phyloP scores from a whole-genome alignment of 2,329 filamentous ascomycete species.

The Phaeosphaeria sp. region DNA sequence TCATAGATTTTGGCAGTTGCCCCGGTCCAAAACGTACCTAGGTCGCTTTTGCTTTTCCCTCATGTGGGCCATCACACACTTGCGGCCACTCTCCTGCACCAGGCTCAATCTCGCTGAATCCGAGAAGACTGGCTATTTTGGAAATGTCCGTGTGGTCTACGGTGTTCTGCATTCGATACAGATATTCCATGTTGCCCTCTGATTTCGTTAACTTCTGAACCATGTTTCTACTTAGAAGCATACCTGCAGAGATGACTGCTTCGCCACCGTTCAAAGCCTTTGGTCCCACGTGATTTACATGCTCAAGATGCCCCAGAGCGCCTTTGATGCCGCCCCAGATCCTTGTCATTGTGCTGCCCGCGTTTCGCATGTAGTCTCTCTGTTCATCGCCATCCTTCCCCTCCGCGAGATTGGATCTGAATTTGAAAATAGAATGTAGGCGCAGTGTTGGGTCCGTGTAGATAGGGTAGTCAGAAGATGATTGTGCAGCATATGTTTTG shows the following conservation, averaged over 20 bases:
- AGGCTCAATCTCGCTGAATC: background rate
- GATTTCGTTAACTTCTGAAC: background rate
- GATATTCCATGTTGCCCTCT: conserved; percentile 31
- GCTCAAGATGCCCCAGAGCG: conserved; percentile 21
- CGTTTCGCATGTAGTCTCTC: conserved; percentile 31
- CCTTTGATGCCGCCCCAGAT: conserved; percentile 26
- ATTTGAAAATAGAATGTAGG: conserved; percentile 27
- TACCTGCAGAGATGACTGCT: conserved; percentile 24
- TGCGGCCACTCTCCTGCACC: background rate
- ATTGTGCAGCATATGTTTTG: conserved; percentile 18
- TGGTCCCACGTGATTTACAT: conserved; percentile 26
- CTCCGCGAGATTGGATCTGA: conserved; percentile 25
- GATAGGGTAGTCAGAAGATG: conserved; percentile 27
- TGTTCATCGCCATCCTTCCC: conserved; percentile 15
- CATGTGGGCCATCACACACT: background rate
- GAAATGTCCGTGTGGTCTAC: conserved; percentile 30
- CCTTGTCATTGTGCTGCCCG: conserved; percentile 17
- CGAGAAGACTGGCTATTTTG: conserved; percentile 13
- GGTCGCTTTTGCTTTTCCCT: background rate
- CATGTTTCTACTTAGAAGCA: background rate
- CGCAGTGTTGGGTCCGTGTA: conserved; percentile 29
- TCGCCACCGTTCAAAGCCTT: conserved; percentile 34
- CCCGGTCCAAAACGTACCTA: background rate
- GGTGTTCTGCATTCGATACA: conserved; percentile 35
- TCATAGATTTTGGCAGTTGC: background rate